Percentiles rank a stretch among this genome's conserved stretches.
Evolutionary conservation across 2,329 filamentous ascomycete species (phyloP).

Genomic region (Cytospora piceicola): DNA sequence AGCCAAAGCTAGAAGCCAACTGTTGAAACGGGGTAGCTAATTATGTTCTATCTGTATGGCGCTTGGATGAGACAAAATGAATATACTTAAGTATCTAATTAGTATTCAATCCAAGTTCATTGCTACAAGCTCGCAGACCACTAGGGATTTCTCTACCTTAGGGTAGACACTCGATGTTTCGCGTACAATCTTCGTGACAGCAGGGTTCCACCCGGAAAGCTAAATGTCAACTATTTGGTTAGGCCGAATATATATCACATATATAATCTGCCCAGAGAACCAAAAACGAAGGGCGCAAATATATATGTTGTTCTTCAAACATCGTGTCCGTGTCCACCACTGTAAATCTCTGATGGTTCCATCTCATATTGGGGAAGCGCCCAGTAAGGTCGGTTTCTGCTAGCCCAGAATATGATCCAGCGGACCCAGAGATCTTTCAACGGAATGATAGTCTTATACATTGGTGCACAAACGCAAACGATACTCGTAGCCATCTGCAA

Average conservation of each 20-base stretch:
- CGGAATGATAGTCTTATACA: constrained; percentile 20
- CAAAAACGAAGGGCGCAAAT: background rate
- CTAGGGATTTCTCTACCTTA: too few relatives aligned
- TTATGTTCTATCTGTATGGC: too few relatives aligned
- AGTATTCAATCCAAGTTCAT: too few relatives aligned
- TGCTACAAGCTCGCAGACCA: too few relatives aligned
- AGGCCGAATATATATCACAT: background rate
- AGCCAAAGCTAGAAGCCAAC: too few relatives aligned
- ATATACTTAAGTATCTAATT: too few relatives aligned
- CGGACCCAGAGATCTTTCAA: background rate
- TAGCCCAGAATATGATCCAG: background rate
- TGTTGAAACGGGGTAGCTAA: too few relatives aligned
- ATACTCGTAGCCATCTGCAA: constrained; percentile 25
- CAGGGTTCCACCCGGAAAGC: background rate
- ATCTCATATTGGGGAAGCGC: background rate
- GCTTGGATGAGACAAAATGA: too few relatives aligned
- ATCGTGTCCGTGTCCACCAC: background rate
- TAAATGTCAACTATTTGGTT: background rate
- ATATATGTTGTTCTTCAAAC: background rate
- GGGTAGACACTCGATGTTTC: too few relatives aligned
- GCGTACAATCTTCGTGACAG: too few relatives aligned
- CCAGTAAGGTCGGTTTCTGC: background rate
- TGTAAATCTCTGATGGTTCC: background rate
- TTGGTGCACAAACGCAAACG: constrained; percentile 28
- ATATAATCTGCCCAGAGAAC: background rate